Evolutionary conservation across 345 rosid genomes (phyloP).

Genomic region (Cochlearia excelsa): DNA sequence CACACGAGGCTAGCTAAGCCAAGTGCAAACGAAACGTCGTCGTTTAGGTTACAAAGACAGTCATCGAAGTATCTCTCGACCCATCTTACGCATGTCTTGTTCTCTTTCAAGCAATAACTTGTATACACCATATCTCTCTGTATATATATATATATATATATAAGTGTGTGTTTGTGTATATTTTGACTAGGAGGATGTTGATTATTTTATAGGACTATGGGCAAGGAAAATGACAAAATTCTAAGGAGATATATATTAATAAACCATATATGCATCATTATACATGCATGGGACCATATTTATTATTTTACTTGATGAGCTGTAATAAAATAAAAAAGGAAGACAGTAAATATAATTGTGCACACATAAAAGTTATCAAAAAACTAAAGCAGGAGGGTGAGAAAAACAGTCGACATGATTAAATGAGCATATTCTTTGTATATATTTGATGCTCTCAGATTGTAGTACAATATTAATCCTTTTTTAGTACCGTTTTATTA

Average conservation of each 20-base stretch:
- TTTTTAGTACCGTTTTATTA: neutral
- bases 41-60: conserved; percentile 73
- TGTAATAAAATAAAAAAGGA: no score
- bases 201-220: conserved; percentile 25
- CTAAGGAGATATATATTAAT: conserved; percentile 1
- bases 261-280: neutral
- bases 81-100: conserved; percentile 68
- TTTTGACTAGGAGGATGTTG: conserved; percentile 8
- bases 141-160: conserved; percentile 22
- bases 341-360: no score
- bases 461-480: conserved; percentile 20
- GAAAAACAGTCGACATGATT: conserved; percentile 14
- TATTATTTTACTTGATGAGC: no score
- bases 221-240: conserved; percentile 31
- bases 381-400: neutral
- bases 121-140: conserved; percentile 39
- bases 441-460: conserved; percentile 25
- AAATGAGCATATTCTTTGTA: conserved; percentile 28
- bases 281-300: conserved; percentile 20
- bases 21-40: conserved; percentile 67
- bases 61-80: conserved; percentile 73
- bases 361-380: neutral
- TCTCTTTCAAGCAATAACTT: conserved; percentile 55
- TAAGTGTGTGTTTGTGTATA: conserved; percentile 2
- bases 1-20: conserved; percentile 65